Percentiles rank a stretch among this genome's conserved stretches.
phyloP scores from a whole-genome alignment of 1,139 yeast genomes.

The Meyerozyma smithsonii region DNA sequence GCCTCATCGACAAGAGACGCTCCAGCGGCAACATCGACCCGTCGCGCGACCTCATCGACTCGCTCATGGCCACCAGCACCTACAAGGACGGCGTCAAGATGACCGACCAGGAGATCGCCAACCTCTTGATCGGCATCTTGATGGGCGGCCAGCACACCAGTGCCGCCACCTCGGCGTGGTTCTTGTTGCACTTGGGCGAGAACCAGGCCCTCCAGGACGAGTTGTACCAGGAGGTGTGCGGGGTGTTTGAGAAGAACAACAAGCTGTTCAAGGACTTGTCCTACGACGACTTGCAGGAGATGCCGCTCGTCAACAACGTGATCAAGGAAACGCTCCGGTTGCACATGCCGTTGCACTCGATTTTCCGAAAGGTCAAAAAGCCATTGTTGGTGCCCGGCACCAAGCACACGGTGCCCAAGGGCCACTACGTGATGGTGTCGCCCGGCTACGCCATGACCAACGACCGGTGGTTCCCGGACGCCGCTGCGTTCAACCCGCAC shows the following conservation, averaged over 20 bases:
- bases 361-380: slow-evolving; percentile 84
- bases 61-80: slow-evolving; percentile 74
- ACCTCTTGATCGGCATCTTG: slow-evolving; percentile 86
- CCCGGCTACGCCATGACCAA: slow-evolving; percentile 88
- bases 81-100: slow-evolving; percentile 90
- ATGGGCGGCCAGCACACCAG: slow-evolving; percentile 99
- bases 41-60: slow-evolving; percentile 84
- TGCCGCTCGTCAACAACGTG: slow-evolving; percentile 76
- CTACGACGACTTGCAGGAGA: slow-evolving; percentile 76
- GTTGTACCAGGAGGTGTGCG: slow-evolving; percentile 66
- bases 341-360: slow-evolving; percentile 95
- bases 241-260: slow-evolving; percentile 50
- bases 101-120: slow-evolving; percentile 95
- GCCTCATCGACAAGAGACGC: slow-evolving; percentile 72
- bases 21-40: slow-evolving; percentile 64
- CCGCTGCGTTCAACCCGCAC: slow-evolving; percentile 69
- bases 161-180: slow-evolving; percentile 96
- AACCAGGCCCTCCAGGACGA: slow-evolving; percentile 80
- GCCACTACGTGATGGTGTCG: slow-evolving; percentile 84
- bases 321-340: slow-evolving; percentile 91
- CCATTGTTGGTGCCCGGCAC: slow-evolving; percentile 80
- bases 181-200: slow-evolving; percentile 83
- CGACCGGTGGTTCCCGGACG: slow-evolving; percentile 73
- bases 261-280: slow-evolving; percentile 47
- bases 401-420: slow-evolving; percentile 77